Evolutionary conservation across 140 eudicot species (phyloP).

Genomic region (Ambrosia hybrid): DNA sequence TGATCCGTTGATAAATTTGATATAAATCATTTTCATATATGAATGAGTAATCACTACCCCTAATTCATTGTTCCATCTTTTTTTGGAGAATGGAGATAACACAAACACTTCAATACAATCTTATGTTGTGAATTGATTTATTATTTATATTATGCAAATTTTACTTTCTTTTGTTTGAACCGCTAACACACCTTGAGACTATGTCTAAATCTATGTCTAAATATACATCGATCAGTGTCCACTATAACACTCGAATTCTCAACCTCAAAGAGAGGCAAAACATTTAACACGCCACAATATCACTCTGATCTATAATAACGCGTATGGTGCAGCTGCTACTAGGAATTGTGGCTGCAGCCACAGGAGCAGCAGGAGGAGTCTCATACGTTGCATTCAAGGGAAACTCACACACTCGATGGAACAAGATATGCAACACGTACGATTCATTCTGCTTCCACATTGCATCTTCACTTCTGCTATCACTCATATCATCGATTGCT

Average conservation of each 20-base stretch:
- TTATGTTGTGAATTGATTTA: too few species aligned
- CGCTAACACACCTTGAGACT: too few species aligned
- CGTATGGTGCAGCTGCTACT: slow-evolving; percentile 49
- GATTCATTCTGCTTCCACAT: slow-evolving; percentile 52
- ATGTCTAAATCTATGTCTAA: too few species aligned
- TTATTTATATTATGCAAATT: too few species aligned
- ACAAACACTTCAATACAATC: too few species aligned
- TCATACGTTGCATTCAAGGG: slow-evolving; percentile 74
- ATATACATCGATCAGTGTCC: too few species aligned
- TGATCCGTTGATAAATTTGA: background rate
- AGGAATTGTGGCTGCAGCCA: slow-evolving; percentile 74
- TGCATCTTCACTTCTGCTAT: slow-evolving; percentile 42
- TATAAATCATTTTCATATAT: background rate
- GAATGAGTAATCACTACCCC: background rate
- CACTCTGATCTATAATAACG: background rate
- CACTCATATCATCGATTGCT: slow-evolving; percentile 49
- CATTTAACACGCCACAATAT: too few species aligned
- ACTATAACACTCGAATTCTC: too few species aligned
- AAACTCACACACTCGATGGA: slow-evolving; percentile 53
- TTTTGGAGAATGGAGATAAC: too few species aligned
- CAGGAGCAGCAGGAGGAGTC: slow-evolving; percentile 71
- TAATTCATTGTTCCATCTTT: background rate
- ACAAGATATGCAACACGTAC: slow-evolving; percentile 45
- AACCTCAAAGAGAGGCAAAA: too few species aligned
- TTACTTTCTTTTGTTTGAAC: too few species aligned